Evolutionary conservation across 148 eudicot species (phyloP), one percentile per base, ranked within the genome.

Genomic region (Pharnaceum exiguum): DNA sequence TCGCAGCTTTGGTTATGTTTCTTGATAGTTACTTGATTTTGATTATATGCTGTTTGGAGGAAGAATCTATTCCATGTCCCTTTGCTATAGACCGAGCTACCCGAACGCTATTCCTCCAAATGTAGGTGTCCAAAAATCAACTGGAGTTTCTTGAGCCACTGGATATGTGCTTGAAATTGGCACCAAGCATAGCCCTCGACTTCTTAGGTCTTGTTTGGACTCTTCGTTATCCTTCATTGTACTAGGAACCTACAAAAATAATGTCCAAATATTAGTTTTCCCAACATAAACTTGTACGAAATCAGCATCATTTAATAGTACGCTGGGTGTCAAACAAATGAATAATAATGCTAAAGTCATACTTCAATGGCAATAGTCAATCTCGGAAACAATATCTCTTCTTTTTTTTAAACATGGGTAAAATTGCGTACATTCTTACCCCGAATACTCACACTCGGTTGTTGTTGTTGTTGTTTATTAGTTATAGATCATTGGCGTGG

Each of bases 41-140:
- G 32, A 21, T 13, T 31, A 43, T 64, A 27, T 51, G 53, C 19
- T 63, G 51, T 42, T 36, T 27, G 47, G 32, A 22, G 24, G 46
- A 28, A 49, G 63, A 21, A 59, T 28, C 26, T 29, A 59, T 43
- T 17, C 6, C 9, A 57, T 15, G 24, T 3, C 4, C 3, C 46
- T 9, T 26, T 26, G 31, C 0, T 21, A 12, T 36, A 25, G 23
- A 19, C 10, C 26, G 32, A 45, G 67, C 81, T 81, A 87, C 58
- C 79, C 74, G 75, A 77, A 88, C 11, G 73, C 62, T 62, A 76
- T 58, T 49, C 64, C 82, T 62, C 94, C 94, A 63, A 87, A 81
- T 38, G 82, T 81, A 43, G 99, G 89, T 36, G 99, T 79, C 99
- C 96, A 93, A 58, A 88, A 83, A 76, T 93, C 96, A 33, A 77